Evolutionary conservation across 2,329 filamentous ascomycete species (phyloP), one percentile per base, ranked within the genome.

Genomic region (Cladosporium sp.): DNA sequence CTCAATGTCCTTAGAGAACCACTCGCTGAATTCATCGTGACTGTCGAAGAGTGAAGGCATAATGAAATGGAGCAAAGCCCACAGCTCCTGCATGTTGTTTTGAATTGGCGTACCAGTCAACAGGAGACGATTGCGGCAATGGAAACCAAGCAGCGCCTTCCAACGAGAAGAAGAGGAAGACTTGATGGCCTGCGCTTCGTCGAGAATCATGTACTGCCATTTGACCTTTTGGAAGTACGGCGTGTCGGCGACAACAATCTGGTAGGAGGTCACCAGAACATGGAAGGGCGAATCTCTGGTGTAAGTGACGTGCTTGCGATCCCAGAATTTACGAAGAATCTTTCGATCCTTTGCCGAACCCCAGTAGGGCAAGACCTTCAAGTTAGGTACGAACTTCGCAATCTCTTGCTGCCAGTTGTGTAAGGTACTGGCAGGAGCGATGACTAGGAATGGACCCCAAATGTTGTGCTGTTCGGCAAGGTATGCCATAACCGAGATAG

Each of bases 361-460:
- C 94, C 94, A 99, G 79, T 99, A 99, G 2, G 94, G 94, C 37
- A 99, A 80, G 30, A 96, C 92, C 76, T 97, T 97, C 74, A 99
- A 86, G 59, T 90, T 86, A 0, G 94, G 94, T 1, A 99, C 92
- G 73, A 99, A 99, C 73, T 86, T 92, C 61, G 90, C 84, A 64
- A 99, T 96, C 79, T 99, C 94, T 74, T 99, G 94, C 74, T 99
- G 92, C 94, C 94, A 99, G 72, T 99, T 99, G 85, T 99, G 93
- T 60, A 99, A 80, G 1, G 94, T 99, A 0, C 92, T 97, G 0
- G 94, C 92, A 0, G 94, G 94, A 0, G 94, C 94, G 63, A 99
- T 95, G 65, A 99, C 94, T 51, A 99, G 77, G 79, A 97, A 97
- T 0, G 94, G 94, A 7, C 94, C 94, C 94, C 93, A 97, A 66